Conservation (phyloP, 2,329 filamentous ascomycete species). For the Penicillium palitans region DNA sequence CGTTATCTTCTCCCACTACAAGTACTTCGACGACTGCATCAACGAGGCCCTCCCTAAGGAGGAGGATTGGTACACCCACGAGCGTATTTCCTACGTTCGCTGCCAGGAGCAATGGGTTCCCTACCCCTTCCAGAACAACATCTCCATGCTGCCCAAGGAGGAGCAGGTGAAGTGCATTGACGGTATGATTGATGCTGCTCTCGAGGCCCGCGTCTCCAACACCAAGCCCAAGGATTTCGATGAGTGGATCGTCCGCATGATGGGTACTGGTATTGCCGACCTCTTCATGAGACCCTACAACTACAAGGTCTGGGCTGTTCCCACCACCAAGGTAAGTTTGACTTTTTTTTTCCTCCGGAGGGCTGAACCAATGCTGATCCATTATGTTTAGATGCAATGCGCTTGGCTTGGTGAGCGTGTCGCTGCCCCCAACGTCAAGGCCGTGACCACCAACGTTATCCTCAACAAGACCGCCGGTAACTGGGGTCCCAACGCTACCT, state of each 20-base stretch:
- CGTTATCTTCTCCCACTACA: conserved; percentile 99
- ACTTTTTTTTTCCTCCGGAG: background rate
- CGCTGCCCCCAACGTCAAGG: conserved; percentile 93
- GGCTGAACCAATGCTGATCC: conserved; percentile 8
- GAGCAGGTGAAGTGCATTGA: conserved; percentile 95
- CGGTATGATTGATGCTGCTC: conserved; percentile 89
- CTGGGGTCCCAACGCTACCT: conserved; percentile 98
- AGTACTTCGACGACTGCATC: conserved; percentile 99
- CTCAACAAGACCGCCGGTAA: conserved; percentile 93
- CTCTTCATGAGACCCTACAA: conserved; percentile 99
- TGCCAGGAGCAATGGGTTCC: conserved; percentile 97
- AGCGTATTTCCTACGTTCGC: conserved; percentile 98
- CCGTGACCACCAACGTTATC: conserved; percentile 88
- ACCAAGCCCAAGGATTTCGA: conserved; percentile 96
- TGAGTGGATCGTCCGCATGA: conserved; percentile 95
- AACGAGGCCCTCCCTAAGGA: conserved; percentile 93
- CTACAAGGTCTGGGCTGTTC: conserved; percentile 99
- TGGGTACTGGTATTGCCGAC: conserved; percentile 84
- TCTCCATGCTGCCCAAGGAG: conserved; percentile 95
- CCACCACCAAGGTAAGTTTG: conserved; percentile 79
- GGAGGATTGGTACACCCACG: conserved; percentile 95
- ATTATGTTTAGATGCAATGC: conserved; percentile 81
- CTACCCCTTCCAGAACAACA: conserved; percentile 99
- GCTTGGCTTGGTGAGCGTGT: conserved; percentile 98
- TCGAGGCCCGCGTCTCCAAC: conserved; percentile 81